Evolutionary conservation across 2,329 filamentous ascomycete species (phyloP), one percentile per base, ranked within the genome.

Genomic region (Aspergillus hortae): DNA sequence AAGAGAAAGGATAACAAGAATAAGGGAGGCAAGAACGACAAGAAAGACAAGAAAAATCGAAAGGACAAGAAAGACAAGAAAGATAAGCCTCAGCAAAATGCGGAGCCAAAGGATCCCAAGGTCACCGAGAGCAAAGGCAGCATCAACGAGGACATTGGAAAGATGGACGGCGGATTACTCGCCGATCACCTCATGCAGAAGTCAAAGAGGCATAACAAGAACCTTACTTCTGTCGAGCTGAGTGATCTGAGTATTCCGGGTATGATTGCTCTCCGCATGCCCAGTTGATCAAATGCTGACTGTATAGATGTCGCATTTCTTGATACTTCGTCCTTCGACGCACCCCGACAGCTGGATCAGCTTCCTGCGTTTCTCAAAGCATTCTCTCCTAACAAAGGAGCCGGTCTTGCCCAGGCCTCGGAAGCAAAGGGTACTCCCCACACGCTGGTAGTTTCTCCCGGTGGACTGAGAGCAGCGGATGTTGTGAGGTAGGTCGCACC

Each of bases 151-250:
- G 83, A 88, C 3, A 89, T 96, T 67, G 83, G 85, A 42, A 83
- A 84, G 55, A 92, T 96, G 86, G 90, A 96, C 69, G 86, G 84
- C 54, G 83, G 86, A 59, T 78, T 96, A 40, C 76, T 96, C 44
- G 89, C 92, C 1, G 92, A 96, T 68, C 86, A 96, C 68, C 78
- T 96, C 56, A 88, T 88, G 6, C 87, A 94, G 66, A 84, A 88
- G 66, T 87, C 89, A 48, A 84, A 81, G 58, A 81, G 87, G 21
- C 95, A 92, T 65, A 89, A 90, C 49, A 84, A 82, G 25, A 87
- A 96, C 48, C 71, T 96, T 63, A 96, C 89, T 61, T 77, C 85
- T 0, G 82, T 97, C 38, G 94, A 99, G 73, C 76, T 95, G 30
- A 86, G 89, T 51, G 92, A 96, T 67, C 77, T 90, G 64, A 86